Percentiles rank a stretch among this genome's conserved stretches.
Conservation (phyloP, 805 yeast species). For the Lipomyces kockii region DNA sequence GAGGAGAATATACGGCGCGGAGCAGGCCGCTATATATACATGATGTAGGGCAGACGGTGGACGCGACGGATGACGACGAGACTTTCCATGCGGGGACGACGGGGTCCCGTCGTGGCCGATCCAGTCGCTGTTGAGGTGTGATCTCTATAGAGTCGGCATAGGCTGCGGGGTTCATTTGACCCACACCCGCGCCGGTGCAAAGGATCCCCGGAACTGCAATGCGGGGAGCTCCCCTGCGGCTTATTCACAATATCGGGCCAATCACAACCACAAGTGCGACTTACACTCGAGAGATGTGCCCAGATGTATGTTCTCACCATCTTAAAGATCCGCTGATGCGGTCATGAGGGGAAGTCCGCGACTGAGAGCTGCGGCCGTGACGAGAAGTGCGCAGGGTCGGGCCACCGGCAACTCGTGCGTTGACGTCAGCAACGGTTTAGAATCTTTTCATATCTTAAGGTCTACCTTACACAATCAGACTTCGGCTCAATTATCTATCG, state of each 20-base stretch:
- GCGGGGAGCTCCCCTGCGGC: background rate
- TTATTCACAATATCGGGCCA: background rate
- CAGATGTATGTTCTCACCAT: background rate
- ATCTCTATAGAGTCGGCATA: no score
- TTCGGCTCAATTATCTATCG: background rate
- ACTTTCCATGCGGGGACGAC: background rate
- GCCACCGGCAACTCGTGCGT: background rate
- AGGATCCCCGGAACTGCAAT: background rate
- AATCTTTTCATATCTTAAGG: no score
- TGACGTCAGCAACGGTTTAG: background rate
- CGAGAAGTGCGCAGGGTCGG: background rate
- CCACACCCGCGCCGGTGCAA: background rate
- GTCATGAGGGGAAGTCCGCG: background rate
- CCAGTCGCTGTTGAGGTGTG: no score
- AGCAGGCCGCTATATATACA: background rate
- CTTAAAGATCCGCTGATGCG: background rate
- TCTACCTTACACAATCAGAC: no score
- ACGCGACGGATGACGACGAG: no score
- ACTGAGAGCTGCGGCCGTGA: background rate
- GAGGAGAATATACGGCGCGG: constrained; percentile 1
- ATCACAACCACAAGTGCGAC: background rate
- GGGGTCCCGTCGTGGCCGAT: background rate
- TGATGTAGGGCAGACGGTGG: background rate
- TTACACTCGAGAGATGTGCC: background rate
- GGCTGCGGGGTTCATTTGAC: no score